Conservation (phyloP, 371 early-diverging fungal genomes). For the Fennellomyces sp. region DNA sequence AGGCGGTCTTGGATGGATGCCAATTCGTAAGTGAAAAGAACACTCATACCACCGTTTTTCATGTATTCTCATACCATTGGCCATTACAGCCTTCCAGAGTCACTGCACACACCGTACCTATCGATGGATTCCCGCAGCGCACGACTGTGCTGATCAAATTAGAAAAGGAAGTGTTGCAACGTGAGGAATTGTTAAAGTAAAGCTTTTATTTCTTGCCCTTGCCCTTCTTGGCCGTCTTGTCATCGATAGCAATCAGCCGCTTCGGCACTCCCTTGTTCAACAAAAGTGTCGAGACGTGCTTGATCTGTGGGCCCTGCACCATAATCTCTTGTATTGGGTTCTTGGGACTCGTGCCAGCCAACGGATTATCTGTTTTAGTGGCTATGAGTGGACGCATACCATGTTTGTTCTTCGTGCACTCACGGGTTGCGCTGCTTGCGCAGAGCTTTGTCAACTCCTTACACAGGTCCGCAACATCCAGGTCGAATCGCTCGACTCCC, state of each 20-base stretch:
- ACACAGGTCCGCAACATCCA: conserved; percentile 66
- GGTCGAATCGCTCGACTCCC: conserved; percentile 63
- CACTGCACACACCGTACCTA: conserved; percentile 91
- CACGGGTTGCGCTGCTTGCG: conserved; percentile 71
- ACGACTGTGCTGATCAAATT: conserved; percentile 96
- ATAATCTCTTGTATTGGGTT: conserved; percentile 66
- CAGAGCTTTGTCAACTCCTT: conserved; percentile 65
- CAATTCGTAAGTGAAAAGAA: conserved; percentile 77
- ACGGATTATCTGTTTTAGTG: conserved; percentile 45
- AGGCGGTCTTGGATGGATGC: conserved; percentile 89
- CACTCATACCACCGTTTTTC: neutral
- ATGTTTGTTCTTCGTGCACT: neutral
- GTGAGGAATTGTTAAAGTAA: conserved; percentile 75
- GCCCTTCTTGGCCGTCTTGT: conserved; percentile 68
- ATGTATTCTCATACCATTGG: neutral
- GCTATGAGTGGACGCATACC: neutral
- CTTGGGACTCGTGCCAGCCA: conserved; percentile 63
- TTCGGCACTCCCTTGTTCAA: conserved; percentile 60
- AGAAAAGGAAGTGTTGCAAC: conserved; percentile 77
- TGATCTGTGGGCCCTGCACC: conserved; percentile 77
- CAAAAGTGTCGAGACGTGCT: conserved; percentile 54
- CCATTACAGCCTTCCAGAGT: conserved; percentile 91
- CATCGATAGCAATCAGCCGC: conserved; percentile 55
- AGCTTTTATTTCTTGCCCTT: conserved; percentile 40
- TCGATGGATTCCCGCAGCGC: conserved; percentile 87